Conservation (phyloP, 1,284 basidiomycete species). For the Moesziomyces antarcticus region DNA sequence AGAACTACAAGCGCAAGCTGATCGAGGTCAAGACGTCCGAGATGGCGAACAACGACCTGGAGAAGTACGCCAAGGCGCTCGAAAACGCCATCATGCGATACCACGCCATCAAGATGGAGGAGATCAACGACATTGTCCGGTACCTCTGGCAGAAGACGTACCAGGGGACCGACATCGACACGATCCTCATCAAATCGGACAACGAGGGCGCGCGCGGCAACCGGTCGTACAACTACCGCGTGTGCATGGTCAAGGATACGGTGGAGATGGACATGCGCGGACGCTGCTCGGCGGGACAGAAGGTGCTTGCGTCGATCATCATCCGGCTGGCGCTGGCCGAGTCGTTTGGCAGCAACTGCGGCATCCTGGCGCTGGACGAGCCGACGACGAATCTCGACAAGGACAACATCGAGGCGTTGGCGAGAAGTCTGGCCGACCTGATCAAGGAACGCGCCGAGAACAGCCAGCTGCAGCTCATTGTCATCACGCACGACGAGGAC, state of each 20-base stretch:
- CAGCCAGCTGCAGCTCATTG: conserved; percentile 94
- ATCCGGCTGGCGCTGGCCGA: conserved; percentile 97
- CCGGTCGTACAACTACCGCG: conserved; percentile 94
- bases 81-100: conserved; percentile 95
- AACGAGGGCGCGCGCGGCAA: conserved; percentile 76
- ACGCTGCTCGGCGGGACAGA: conserved; percentile 96
- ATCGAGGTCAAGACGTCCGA: conserved; percentile 82
- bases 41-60: conserved; percentile 72
- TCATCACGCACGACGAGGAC: conserved; percentile 75
- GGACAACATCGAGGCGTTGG: conserved; percentile 95
- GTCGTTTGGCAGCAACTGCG: conserved; percentile 96
- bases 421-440: conserved; percentile 83
- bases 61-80: conserved; percentile 98
- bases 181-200: conserved; percentile 93
- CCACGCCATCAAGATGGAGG: conserved; percentile 98
- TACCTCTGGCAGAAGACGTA: conserved; percentile 96
- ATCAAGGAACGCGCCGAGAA: conserved; percentile 71
- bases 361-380: conserved; percentile 96
- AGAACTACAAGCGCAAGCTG: conserved; percentile 87
- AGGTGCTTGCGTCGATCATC: conserved; percentile 98
- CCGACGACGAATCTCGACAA: conserved; percentile 97
- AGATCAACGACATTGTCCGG: conserved; percentile 87
- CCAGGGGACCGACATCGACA: conserved; percentile 98
- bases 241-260: conserved; percentile 95
- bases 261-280: conserved; percentile 99